Conservation (phyloP, 345 rosid genomes). For the Chamaenerion angustifolium region DNA sequence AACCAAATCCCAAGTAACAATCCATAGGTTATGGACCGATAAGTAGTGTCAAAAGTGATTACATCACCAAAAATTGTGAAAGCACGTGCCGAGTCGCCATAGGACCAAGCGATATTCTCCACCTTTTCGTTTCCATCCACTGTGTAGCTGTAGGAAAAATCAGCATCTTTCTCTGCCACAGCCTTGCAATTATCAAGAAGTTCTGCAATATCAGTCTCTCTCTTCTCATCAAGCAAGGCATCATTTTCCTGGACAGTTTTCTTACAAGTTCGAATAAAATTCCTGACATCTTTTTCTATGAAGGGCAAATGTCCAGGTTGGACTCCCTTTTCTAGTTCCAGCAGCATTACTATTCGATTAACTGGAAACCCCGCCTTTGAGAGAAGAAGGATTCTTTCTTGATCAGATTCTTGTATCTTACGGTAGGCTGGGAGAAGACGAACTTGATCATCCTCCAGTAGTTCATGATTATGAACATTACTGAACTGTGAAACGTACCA, state of each 20-base stretch:
- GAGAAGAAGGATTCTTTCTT: conserved; percentile 70
- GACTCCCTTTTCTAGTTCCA: conserved; percentile 83
- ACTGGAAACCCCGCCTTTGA: conserved; percentile 94
- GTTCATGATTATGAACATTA: conserved; percentile 88
- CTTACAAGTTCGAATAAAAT: conserved; percentile 76
- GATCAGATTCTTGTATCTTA: conserved; percentile 79
- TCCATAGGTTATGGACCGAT: conserved; percentile 70
- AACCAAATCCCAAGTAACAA: conserved; percentile 72
- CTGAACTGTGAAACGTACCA: conserved; percentile 93
- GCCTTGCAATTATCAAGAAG: conserved; percentile 68
- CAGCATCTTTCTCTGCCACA: conserved; percentile 48
- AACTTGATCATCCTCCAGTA: conserved; percentile 88
- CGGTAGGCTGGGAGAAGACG: conserved; percentile 86
- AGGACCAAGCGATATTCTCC: conserved; percentile 83
- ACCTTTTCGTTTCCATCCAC: conserved; percentile 54
- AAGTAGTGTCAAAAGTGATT: conserved; percentile 58
- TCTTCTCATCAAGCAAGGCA: conserved; percentile 60
- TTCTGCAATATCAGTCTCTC: conserved; percentile 58
- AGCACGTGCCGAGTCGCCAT: conserved; percentile 48
- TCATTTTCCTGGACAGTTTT: conserved; percentile 78
- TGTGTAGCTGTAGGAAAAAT: conserved; percentile 54
- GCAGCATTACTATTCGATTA: conserved; percentile 68
- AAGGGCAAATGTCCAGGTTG: conserved; percentile 78
- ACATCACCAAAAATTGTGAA: conserved; percentile 60
- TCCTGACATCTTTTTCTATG: conserved; percentile 88